phyloP scores from a whole-genome alignment of 2,329 filamentous ascomycete species.

The Sclerotinia sclerotiorum region DNA sequence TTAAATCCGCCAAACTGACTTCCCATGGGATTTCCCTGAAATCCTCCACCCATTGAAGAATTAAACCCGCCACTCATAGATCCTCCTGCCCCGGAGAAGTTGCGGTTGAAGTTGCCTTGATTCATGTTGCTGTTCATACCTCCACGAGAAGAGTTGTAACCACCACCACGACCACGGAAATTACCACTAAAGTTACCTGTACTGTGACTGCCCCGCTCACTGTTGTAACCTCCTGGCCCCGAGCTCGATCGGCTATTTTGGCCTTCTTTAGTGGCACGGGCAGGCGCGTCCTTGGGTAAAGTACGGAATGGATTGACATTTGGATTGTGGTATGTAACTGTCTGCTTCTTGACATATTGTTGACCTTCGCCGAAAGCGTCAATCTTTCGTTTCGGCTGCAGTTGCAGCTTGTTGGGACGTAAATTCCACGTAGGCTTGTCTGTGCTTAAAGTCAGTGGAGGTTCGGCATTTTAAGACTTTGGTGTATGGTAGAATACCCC shows the following conservation, averaged over 20 bases:
- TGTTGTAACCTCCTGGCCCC: constrained; percentile 48
- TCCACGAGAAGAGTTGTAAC: constrained; percentile 46
- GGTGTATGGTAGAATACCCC: constrained; percentile 62
- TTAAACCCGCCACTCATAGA: constrained; percentile 49
- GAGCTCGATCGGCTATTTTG: constrained; percentile 53
- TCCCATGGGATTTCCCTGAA: constrained; percentile 46
- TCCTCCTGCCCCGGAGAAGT: constrained; percentile 48
- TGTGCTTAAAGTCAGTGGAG: constrained; percentile 15
- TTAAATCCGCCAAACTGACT: constrained; percentile 54
- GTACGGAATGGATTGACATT: constrained; percentile 86
- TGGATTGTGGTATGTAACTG: constrained; percentile 72
- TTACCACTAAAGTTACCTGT: constrained; percentile 42
- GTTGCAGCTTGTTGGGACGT: constrained; percentile 80
- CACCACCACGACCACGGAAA: constrained; percentile 51
- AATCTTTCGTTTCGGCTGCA: constrained; percentile 77
- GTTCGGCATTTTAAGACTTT: background rate
- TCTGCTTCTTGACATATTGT: constrained; percentile 62
- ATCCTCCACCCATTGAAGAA: constrained; percentile 47
- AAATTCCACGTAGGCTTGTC: constrained; percentile 83
- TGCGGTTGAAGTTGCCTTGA: constrained; percentile 54
- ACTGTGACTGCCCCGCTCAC: constrained; percentile 43
- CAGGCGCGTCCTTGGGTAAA: constrained; percentile 81
- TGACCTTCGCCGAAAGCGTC: constrained; percentile 59
- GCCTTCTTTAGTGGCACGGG: constrained; percentile 63
- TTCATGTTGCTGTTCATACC: constrained; percentile 46